These are phyloP conservation scores for Geotrichum reessii DNA, from an alignment of 1,139 yeast genomes.

Conservation along the genomic window DNA sequence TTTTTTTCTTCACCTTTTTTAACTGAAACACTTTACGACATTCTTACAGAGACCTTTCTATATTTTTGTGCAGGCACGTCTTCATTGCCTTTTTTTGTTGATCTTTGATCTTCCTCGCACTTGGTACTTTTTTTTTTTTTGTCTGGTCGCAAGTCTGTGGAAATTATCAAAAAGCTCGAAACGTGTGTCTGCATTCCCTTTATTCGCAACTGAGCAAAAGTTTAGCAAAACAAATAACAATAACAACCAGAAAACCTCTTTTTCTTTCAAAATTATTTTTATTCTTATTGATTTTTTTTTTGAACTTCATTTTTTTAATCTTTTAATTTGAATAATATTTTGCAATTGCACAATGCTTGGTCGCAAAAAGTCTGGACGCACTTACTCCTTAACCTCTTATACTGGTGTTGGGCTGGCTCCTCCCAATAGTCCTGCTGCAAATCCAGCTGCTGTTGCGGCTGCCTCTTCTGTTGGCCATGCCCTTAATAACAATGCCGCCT, in stretches of 20 bases:
- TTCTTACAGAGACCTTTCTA: not conserved
- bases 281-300: too few relatives aligned
- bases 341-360: conserved; percentile 20
- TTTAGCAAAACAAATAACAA: not conserved
- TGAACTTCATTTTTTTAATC: too few relatives aligned
- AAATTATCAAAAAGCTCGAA: not conserved
- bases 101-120: not conserved
- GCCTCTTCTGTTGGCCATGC: conserved; percentile 35
- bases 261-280: not conserved
- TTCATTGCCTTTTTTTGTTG: not conserved
- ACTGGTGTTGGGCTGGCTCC: conserved; percentile 30
- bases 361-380: conserved; percentile 28
- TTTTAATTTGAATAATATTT: too few relatives aligned
- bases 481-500: not conserved
- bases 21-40: not conserved
- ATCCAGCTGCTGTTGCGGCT: conserved; percentile 42
- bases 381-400: conserved; percentile 32
- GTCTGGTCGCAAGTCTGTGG: not conserved
- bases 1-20: not conserved
- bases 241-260: not conserved
- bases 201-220: not conserved
- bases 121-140: not conserved
- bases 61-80: not conserved
- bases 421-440: conserved; percentile 26
- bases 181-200: not conserved